Evolutionary conservation across 257 asterid species (phyloP).

Genomic region (Nicotiana undulata): DNA sequence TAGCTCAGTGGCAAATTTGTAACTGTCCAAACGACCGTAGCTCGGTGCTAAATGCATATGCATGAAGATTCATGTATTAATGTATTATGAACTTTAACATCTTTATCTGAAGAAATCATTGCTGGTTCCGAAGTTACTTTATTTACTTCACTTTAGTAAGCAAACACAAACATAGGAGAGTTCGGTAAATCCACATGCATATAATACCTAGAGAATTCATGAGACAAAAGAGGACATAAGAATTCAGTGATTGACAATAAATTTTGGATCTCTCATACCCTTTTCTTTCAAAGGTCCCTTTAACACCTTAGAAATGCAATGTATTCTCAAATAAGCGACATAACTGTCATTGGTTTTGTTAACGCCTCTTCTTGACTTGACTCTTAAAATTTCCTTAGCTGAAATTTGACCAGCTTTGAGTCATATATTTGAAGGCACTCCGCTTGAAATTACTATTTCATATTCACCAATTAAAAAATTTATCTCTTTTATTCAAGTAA

Average conservation of each 20-base stretch:
- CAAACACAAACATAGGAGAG: background rate
- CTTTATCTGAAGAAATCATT: background rate
- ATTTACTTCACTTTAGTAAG: background rate
- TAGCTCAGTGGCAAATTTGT: too few species aligned
- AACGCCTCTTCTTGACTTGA: background rate
- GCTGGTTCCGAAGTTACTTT: background rate
- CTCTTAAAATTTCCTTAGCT: background rate
- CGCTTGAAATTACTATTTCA: background rate
- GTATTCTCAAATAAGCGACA: background rate
- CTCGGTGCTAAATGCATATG: too few species aligned
- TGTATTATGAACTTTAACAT: too few species aligned
- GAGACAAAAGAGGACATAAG: background rate
- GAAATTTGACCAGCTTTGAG: background rate
- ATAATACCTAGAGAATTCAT: background rate
- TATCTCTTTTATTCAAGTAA: background rate
- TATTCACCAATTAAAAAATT: background rate
- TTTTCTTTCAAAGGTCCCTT: background rate
- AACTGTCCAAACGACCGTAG: too few species aligned
- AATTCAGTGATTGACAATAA: background rate
- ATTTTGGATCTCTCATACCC: background rate
- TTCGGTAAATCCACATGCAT: background rate
- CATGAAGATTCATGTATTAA: too few species aligned
- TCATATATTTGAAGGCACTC: background rate
- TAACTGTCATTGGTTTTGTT: background rate
- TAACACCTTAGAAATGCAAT: background rate